Evolutionary conservation across 169 alveolate genomes (phyloP).

Genomic region (Ichthyophthirius multifiliis): DNA sequence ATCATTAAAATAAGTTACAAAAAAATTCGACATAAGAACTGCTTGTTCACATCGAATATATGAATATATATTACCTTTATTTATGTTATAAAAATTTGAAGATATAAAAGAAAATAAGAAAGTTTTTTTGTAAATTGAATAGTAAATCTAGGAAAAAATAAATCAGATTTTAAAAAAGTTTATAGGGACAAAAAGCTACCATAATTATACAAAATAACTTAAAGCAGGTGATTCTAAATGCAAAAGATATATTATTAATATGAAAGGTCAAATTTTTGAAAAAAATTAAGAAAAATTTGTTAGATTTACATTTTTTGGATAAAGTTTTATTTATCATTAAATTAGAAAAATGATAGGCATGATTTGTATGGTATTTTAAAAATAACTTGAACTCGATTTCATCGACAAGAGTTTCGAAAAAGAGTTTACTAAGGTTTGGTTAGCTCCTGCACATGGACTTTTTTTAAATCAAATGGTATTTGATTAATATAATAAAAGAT

Average conservation of each 20-base stretch:
- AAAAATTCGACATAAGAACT: constrained; percentile 28
- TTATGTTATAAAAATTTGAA: not conserved
- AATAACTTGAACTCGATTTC: no score
- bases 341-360: constrained; percentile 4
- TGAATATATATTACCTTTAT: constrained; percentile 33
- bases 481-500: constrained; percentile 49
- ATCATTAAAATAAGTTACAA: constrained; percentile 16
- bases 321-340: not conserved
- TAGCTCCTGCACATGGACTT: constrained; percentile 56
- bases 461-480: constrained; percentile 45
- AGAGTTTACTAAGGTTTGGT: not conserved
- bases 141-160: no score
- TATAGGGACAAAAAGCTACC: not conserved
- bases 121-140: no score
- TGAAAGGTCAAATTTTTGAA: no score
- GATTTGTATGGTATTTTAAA: not conserved
- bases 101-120: not conserved
- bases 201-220: not conserved
- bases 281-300: not conserved
- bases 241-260: not conserved
- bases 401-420: no score
- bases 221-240: not conserved
- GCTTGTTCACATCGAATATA: constrained; percentile 10
- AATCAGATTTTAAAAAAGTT: no score
- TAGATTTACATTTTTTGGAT: not conserved